Conservation (phyloP, 2,329 filamentous ascomycete species). For the Colletotrichum sp. region DNA sequence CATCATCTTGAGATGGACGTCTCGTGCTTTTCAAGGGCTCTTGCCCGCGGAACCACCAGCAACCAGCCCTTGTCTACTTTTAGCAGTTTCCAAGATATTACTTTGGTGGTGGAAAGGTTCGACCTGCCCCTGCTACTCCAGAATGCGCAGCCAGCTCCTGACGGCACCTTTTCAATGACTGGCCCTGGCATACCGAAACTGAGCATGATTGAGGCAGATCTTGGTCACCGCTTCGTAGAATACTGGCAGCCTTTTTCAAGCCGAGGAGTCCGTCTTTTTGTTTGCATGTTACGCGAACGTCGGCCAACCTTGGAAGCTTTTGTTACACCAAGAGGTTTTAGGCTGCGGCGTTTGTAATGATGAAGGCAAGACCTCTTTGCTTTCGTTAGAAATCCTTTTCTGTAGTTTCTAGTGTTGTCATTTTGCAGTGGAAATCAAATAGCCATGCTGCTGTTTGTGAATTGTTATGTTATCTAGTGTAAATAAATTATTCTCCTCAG, state of each 20-base stretch:
- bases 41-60: neutral
- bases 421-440: neutral
- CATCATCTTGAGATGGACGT: neutral
- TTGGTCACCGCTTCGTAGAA: neutral
- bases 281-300: fast-evolving
- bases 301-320: neutral
- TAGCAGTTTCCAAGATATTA: neutral
- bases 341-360: neutral
- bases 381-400: fast-evolving
- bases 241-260: neutral
- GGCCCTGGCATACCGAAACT: neutral
- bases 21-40: neutral
- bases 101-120: neutral
- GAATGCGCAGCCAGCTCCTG: neutral
- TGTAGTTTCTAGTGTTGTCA: neutral
- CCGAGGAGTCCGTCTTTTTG: neutral
- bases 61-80: neutral
- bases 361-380: neutral
- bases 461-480: neutral
- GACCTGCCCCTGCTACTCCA: neutral
- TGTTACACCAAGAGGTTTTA: neutral
- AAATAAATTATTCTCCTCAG: neutral
- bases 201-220: neutral
- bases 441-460: fast-evolving
- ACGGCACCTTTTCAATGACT: neutral